These are phyloP conservation scores for Cyamopsis tetragonoloba DNA, from an alignment of 306 rosid genomes.

Conservation along the genomic window DNA sequence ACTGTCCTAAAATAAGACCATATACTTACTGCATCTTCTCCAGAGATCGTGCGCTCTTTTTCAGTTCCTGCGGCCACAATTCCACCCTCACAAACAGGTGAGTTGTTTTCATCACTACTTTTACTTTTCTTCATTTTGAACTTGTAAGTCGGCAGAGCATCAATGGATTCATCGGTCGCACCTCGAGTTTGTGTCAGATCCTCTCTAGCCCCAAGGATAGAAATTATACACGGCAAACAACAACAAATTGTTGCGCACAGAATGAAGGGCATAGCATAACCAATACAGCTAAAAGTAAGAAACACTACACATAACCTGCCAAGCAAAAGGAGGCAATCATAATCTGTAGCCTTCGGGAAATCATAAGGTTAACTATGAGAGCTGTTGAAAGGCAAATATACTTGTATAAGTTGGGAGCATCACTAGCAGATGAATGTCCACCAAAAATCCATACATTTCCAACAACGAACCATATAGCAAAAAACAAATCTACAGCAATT, in stretches of 20 bases:
- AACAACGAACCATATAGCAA: constrained; percentile 82
- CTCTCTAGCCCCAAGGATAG: constrained; percentile 71
- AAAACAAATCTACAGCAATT: constrained; percentile 70
- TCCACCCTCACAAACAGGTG: constrained; percentile 58
- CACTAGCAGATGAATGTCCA: constrained; percentile 54
- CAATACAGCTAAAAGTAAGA: constrained; percentile 70
- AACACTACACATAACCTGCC: constrained; percentile 81
- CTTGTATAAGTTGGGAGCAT: constrained; percentile 84
- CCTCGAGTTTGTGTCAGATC: constrained; percentile 63
- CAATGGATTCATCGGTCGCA: constrained; percentile 68
- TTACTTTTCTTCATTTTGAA: constrained; percentile 60
- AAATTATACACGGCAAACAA: constrained; percentile 83
- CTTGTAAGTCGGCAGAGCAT: constrained; percentile 73
- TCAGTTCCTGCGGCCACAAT: constrained; percentile 80
- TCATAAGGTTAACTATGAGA: neutral
- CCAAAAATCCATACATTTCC: constrained; percentile 89
- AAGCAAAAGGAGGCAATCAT: constrained; percentile 25
- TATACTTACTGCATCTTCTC: constrained; percentile 83
- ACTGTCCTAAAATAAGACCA: neutral
- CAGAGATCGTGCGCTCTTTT: constrained; percentile 63
- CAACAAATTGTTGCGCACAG: constrained; percentile 85
- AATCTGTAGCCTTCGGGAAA: neutral
- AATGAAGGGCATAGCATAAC: constrained; percentile 86
- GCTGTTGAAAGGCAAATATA: constrained; percentile 23
- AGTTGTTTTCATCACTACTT: constrained; percentile 37